Conservation (phyloP, 345 rosid genomes). For the Camelina neglecta region DNA sequence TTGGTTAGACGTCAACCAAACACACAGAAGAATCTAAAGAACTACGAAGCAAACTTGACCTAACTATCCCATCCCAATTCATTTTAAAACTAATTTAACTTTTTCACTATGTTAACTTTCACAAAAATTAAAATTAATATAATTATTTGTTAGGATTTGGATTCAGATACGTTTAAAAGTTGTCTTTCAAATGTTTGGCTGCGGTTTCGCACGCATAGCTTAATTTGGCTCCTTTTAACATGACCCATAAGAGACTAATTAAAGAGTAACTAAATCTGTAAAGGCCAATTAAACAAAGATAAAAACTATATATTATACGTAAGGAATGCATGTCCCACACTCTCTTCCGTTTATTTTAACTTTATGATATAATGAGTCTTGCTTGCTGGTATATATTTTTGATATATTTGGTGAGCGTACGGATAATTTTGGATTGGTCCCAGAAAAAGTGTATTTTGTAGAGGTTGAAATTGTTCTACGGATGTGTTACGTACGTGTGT, state of each 20-base stretch:
- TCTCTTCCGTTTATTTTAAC: neutral
- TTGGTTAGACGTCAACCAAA: conserved; percentile 38
- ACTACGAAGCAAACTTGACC: conserved; percentile 45
- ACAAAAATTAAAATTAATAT: neutral
- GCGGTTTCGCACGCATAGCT: conserved; percentile 43
- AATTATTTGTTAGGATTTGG: conserved; percentile 35
- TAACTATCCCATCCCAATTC: conserved; percentile 46
- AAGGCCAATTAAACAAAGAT: conserved; percentile 29
- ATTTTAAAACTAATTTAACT: conserved; percentile 20
- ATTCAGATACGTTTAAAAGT: conserved; percentile 41
- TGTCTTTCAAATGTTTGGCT: conserved; percentile 45
- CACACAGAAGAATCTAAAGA: conserved; percentile 40
- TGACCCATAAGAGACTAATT: conserved; percentile 44
- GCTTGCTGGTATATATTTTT: neutral
- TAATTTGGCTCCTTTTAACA: conserved; percentile 46
- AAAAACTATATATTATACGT: conserved; percentile 13
- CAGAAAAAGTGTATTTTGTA: conserved; percentile 35
- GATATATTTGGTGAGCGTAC: conserved; percentile 29
- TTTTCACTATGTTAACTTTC: conserved; percentile 7
- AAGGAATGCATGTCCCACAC: conserved; percentile 30
- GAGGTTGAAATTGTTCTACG: conserved; percentile 23
- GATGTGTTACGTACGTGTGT: conserved; percentile 34
- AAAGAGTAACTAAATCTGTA: conserved; percentile 25
- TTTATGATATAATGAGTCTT: neutral
- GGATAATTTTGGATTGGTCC: conserved; percentile 42